These are phyloP conservation scores for Alternaria alternata DNA, from an alignment of 2,329 filamentous ascomycete species.

Conservation along the genomic window DNA sequence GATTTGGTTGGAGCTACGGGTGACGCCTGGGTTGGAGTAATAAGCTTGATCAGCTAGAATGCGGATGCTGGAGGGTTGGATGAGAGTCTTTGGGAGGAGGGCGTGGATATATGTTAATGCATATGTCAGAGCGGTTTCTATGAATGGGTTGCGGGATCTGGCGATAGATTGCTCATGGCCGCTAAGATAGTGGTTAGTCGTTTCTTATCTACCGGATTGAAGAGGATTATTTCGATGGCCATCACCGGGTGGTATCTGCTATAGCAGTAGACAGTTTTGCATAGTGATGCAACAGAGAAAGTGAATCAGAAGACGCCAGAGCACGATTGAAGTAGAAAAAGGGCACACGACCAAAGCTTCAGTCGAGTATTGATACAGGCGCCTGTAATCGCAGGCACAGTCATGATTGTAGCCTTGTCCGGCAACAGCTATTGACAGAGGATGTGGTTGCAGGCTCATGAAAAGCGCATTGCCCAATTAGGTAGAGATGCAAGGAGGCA, in stretches of 20 bases:
- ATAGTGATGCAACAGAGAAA: background rate
- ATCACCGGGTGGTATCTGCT: background rate
- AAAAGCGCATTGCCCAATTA: slow-evolving; percentile 18
- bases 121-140: slow-evolving; percentile 90
- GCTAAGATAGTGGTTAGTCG: slow-evolving; percentile 24
- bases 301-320: background rate
- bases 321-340: background rate
- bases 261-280: background rate
- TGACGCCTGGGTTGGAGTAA: slow-evolving; percentile 69
- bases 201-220: no score
- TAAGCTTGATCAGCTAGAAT: slow-evolving; percentile 97
- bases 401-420: background rate
- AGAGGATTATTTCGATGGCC: background rate
- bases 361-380: background rate
- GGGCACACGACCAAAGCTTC: background rate
- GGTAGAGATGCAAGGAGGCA: slow-evolving; percentile 9
- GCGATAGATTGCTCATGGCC: slow-evolving; percentile 55
- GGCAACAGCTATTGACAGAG: background rate
- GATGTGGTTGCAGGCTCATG: slow-evolving; percentile 5
- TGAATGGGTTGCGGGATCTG: slow-evolving; percentile 75
- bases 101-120: slow-evolving; percentile 79
- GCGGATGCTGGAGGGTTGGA: slow-evolving; percentile 76
- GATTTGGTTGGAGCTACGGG: slow-evolving; percentile 8
- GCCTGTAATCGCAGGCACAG: background rate
- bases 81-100: slow-evolving; percentile 58